Base-by-base conservation (phyloP, 495 filamentous ascomycete genomes). In the Penicillium silybi region DNA sequence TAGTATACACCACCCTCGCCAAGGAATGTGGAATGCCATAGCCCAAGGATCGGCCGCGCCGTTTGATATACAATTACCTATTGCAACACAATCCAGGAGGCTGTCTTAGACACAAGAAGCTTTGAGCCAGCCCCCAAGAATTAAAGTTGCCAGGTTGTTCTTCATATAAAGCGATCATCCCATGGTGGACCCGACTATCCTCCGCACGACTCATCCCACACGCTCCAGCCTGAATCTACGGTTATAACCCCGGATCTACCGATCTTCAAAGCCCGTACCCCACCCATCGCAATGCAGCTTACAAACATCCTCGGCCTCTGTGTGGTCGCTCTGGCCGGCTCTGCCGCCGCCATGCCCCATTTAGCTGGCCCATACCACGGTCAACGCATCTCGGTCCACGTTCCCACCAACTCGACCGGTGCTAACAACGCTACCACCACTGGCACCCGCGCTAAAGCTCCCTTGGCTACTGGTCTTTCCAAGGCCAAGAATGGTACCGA, bases 21-120 rank as follows among this genome's bases (percentile, higher is more conserved):
- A 19, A 45, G 52, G 57, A 59, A 59, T 59, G 56, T 55, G 57
- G 57, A 59, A 59, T 59, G 57, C 22, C 11, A 46, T 50, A 53
- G 19, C 41, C 50, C 13, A 32, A 50, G 13, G 45, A 52, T 52
- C 48, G 41, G 19, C 50, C 26, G 48, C 20, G 52, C 26, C 38
- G 37, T 20, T 8, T 50, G 16, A 34, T 34, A 29, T 19, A 45
- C 20, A 44, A 23, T 27, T 35, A 18, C 39, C 22, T 27, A 45
- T 46, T 38, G 51, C 29, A 54, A 41, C 27, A 49, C 46, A 54
- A 54, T 54, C 52, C 52, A 49, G 25, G 40, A 49, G 52, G 46
- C 34, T 49, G 35, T 46, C 22, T 44, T 37, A 25, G 16, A n/a
- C n/a, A n/a, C n/a, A 3, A 39, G n/a, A 4, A 4, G 22, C 17